Percentiles rank a stretch among this genome's conserved stretches.
phyloP scores from a whole-genome alignment of 1,139 yeast species.

The Geotrichum reessii region DNA sequence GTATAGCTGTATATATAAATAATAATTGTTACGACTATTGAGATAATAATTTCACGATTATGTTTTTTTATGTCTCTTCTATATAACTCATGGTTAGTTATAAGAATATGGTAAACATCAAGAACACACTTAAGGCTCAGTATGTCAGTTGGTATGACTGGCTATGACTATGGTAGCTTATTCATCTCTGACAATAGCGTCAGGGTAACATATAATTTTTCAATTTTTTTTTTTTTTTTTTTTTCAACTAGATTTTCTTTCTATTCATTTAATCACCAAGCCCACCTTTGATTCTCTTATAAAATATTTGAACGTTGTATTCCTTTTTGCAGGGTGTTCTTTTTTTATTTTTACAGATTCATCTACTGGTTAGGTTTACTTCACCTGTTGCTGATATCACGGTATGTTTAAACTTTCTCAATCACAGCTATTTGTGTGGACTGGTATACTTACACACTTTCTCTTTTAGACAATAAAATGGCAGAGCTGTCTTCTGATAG shows the following conservation, averaged over 20 bases:
- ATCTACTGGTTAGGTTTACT: background rate
- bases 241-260: constrained; percentile 8
- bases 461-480: constrained; percentile 11
- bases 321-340: background rate
- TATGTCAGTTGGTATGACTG: background rate
- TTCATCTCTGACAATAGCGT: background rate
- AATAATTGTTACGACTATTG: background rate
- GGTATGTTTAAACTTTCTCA: background rate
- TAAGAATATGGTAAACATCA: too few species aligned
- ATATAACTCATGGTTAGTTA: too few species aligned
- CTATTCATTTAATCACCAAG: constrained; percentile 8
- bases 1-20: background rate
- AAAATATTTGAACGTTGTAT: background rate
- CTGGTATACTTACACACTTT: background rate
- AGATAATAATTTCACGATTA: background rate
- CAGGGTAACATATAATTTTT: constrained; percentile 5
- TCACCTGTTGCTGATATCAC: background rate
- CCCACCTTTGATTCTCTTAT: background rate
- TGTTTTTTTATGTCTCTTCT: too few species aligned
- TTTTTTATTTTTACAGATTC: background rate
- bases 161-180: background rate
- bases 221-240: background rate
- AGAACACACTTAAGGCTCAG: background rate
- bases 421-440: background rate
- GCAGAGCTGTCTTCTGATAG: constrained; percentile 16